These are phyloP conservation scores for Ogataea trehalophila DNA, from an alignment of 805 yeast species.

Conservation along the genomic window DNA sequence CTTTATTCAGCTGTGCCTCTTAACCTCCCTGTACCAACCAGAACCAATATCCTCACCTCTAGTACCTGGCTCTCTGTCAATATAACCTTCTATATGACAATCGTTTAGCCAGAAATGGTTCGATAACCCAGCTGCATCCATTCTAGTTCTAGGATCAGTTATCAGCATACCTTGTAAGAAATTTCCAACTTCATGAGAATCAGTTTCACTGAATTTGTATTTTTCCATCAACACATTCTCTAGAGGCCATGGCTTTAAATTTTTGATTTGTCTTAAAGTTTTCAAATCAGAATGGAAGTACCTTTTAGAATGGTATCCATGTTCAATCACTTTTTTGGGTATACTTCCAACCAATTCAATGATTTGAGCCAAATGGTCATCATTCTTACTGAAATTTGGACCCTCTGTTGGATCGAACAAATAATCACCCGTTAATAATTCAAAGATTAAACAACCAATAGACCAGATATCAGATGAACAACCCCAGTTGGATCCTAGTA, in stretches of 20 bases:
- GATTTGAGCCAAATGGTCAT: slow-evolving; percentile 94
- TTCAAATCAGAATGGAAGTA: slow-evolving; percentile 30
- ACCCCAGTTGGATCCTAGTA: slow-evolving; percentile 85
- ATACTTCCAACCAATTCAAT: slow-evolving; percentile 50
- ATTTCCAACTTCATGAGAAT: slow-evolving; percentile 68
- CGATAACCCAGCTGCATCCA: slow-evolving; percentile 94
- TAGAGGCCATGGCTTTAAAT: slow-evolving; percentile 86
- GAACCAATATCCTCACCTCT: slow-evolving; percentile 78
- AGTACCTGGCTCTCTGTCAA: slow-evolving; percentile 74
- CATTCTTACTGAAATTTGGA: slow-evolving; percentile 76
- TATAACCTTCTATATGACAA: slow-evolving; percentile 69
- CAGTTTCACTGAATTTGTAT: slow-evolving; percentile 64
- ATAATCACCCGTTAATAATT: slow-evolving; percentile 89
- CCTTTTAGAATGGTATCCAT: slow-evolving; percentile 51
- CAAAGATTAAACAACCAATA: slow-evolving; percentile 87
- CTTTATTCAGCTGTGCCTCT: slow-evolving; percentile 5
- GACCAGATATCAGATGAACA: slow-evolving; percentile 95
- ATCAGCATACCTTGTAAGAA: slow-evolving; percentile 81
- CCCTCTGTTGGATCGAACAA: slow-evolving; percentile 86
- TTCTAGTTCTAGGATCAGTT: slow-evolving; percentile 73
- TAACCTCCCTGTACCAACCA: slow-evolving; percentile 81
- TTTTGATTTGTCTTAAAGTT: slow-evolving; percentile 68
- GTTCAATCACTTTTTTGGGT: slow-evolving; percentile 55
- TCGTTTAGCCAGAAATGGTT: slow-evolving; percentile 83
- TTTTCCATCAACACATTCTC: slow-evolving; percentile 78